These are phyloP conservation scores for Claviceps sp. DNA, from an alignment of 2,329 filamentous ascomycete genomes.

Conservation along the genomic window DNA sequence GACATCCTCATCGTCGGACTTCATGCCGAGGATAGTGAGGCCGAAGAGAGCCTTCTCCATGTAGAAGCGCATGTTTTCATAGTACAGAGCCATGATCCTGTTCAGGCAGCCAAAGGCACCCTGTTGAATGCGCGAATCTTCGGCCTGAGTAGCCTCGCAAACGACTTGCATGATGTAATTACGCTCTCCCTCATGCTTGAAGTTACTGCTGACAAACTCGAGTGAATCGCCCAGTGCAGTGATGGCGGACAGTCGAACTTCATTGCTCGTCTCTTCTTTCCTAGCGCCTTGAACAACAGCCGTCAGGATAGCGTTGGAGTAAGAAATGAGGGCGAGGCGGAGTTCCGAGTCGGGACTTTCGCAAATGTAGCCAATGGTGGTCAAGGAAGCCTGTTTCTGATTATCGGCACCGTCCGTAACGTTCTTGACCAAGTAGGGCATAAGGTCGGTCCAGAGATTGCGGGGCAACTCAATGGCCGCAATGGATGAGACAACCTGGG, in stretches of 20 bases:
- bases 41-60: slow-evolving; percentile 99
- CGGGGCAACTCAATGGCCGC: slow-evolving; percentile 88
- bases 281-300: slow-evolving; percentile 94
- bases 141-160: slow-evolving; percentile 93
- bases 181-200: slow-evolving; percentile 96
- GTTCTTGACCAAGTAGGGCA: slow-evolving; percentile 80
- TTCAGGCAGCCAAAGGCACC: slow-evolving; percentile 95
- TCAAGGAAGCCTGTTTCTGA: slow-evolving; percentile 88
- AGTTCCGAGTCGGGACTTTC: slow-evolving; percentile 86
- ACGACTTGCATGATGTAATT: slow-evolving; percentile 99
- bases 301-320: slow-evolving; percentile 96
- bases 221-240: slow-evolving; percentile 90
- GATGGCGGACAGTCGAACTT: slow-evolving; percentile 87
- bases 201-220: slow-evolving; percentile 96
- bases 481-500: slow-evolving; percentile 91
- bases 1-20: slow-evolving; percentile 93
- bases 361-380: slow-evolving; percentile 97
- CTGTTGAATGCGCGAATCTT: slow-evolving; percentile 83
- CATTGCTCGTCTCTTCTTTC: slow-evolving; percentile 84
- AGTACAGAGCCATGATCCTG: slow-evolving; percentile 97
- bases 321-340: slow-evolving; percentile 62
- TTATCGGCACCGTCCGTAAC: slow-evolving; percentile 76
- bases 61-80: slow-evolving; percentile 99
- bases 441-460: slow-evolving; percentile 85
- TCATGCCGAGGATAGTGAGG: slow-evolving; percentile 96